Conservation (phyloP, 1,284 basidiomycete genomes). For the Pulveroboletus sp. region DNA sequence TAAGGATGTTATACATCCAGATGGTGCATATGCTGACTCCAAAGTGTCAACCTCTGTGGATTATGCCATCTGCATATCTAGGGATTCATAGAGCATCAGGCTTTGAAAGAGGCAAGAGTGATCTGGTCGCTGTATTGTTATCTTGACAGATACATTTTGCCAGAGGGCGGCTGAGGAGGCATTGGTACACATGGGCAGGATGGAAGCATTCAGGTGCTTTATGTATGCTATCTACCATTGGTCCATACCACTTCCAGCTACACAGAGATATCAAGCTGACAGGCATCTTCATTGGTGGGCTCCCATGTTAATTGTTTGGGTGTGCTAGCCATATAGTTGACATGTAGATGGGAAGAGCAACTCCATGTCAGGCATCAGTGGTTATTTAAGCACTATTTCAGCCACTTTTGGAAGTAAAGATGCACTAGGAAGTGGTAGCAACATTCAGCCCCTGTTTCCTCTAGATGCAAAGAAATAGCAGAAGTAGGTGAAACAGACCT, state of each 20-base stretch:
- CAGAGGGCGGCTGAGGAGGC: constrained; percentile 85
- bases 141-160: background rate
- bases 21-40: constrained; percentile 53
- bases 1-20: constrained; percentile 81
- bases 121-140: constrained; percentile 5
- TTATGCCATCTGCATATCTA: constrained; percentile 26
- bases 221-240: background rate
- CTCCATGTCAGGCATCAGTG: constrained; percentile 55
- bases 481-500: constrained; percentile 66
- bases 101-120: constrained; percentile 62
- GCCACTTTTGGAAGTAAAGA: constrained; percentile 42
- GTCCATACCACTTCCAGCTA: constrained; percentile 40
- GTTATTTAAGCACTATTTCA: constrained; percentile 36
- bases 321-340: background rate
- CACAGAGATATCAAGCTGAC: constrained; percentile 92
- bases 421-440: constrained; percentile 24
- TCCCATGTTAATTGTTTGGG: background rate
- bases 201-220: constrained; percentile 62
- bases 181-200: constrained; percentile 83
- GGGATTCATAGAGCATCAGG: constrained; percentile 89
- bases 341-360: constrained; percentile 77
- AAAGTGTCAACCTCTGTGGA: background rate
- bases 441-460: constrained; percentile 64
- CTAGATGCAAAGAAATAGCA: constrained; percentile 70
- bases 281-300: constrained; percentile 85